Base-by-base conservation (phyloP, 257 asterid genomes). In the Perilla frutescens region DNA sequence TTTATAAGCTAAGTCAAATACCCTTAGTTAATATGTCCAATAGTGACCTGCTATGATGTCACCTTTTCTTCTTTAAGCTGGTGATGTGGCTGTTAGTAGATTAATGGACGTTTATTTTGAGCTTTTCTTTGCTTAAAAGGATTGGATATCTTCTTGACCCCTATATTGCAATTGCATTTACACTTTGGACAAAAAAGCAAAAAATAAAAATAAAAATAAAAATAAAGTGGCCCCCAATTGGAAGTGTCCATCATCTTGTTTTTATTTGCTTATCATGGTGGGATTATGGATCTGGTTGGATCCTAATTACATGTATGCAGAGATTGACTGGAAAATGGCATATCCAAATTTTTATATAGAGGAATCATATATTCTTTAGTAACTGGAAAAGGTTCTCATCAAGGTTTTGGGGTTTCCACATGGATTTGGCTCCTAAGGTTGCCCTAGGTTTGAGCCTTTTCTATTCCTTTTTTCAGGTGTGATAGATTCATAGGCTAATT, bases 41-140 rank as follows among this genome's bases (percentile, higher is more conserved):
- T 41, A 8, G 56, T 43, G 59, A 40, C 47, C 62, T 55, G 36
- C 7, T 34, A 32, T 20, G 37, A 45, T 61, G 56, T 53, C 73
- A 47, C 62, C 54, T 44, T 61, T 53, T 62, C 68, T 48, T 70
- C 57, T 41, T 50, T 68, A 11, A 57, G 62, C 61, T 14, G 58
- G 55, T 39, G 61, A 20, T 8, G 55, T 39, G 43, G 13, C 51
- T 15, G 15, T 51, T 53, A 40, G 37, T 49, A 62, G 59, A 57
- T 45, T 44, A 55, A 20, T 50, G 36, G 67, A 71, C n/a, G 31
- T 9, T 61, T 11, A 53, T 49, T 56, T 44, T 26, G 7, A 39
- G 32, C 26, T 50, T 26, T 43, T 8, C 49, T 59, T 57, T 69
- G 34, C 59, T 43, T 36, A 20, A 6, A 57, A 64, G 61, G 44